phyloP scores from a whole-genome alignment of 2,329 filamentous ascomycete genomes.

The Incumbomyces delicatus region DNA sequence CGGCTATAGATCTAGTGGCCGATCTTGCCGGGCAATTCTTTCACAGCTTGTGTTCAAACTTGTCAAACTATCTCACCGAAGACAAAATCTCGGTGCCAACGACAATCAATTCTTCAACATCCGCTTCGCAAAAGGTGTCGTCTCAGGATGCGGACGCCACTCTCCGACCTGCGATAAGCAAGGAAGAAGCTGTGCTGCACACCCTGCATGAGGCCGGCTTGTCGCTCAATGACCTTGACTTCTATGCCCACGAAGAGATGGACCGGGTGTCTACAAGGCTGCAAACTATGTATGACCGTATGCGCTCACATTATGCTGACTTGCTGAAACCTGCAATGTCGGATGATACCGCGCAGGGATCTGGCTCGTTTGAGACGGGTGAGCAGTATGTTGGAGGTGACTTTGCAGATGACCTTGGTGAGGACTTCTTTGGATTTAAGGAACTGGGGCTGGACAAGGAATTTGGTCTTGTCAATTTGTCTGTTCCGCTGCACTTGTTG shows the following conservation, averaged over 20 bases:
- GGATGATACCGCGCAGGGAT: slow-evolving; percentile 72
- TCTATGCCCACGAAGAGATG: slow-evolving; percentile 87
- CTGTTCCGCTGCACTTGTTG: slow-evolving; percentile 85
- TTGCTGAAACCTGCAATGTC: slow-evolving; percentile 80
- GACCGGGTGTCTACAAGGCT: slow-evolving; percentile 75
- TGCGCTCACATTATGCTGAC: slow-evolving; percentile 88
- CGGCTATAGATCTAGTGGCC: slow-evolving; percentile 79
- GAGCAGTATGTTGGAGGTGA: slow-evolving; percentile 95
- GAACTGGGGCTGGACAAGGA: slow-evolving; percentile 87
- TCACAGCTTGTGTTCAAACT: slow-evolving; percentile 65
- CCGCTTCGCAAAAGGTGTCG: not conserved
- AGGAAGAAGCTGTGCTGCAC: slow-evolving; percentile 80
- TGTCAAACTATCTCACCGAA: slow-evolving; percentile 73
- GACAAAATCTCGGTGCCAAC: slow-evolving; percentile 57
- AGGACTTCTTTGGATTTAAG: slow-evolving; percentile 98
- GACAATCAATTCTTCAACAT: slow-evolving; percentile 32
- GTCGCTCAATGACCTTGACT: slow-evolving; percentile 70
- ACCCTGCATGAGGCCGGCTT: slow-evolving; percentile 75
- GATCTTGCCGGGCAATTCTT: slow-evolving; percentile 88
- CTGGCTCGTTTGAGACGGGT: slow-evolving; percentile 87
- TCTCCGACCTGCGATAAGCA: slow-evolving; percentile 48
- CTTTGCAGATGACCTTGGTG: slow-evolving; percentile 93
- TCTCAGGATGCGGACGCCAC: not conserved
- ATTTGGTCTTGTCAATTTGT: slow-evolving; percentile 76
- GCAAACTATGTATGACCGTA: slow-evolving; percentile 77